Evolutionary conservation across 2,329 filamentous ascomycete species (phyloP).

Genomic region (Bertia moriformis): DNA sequence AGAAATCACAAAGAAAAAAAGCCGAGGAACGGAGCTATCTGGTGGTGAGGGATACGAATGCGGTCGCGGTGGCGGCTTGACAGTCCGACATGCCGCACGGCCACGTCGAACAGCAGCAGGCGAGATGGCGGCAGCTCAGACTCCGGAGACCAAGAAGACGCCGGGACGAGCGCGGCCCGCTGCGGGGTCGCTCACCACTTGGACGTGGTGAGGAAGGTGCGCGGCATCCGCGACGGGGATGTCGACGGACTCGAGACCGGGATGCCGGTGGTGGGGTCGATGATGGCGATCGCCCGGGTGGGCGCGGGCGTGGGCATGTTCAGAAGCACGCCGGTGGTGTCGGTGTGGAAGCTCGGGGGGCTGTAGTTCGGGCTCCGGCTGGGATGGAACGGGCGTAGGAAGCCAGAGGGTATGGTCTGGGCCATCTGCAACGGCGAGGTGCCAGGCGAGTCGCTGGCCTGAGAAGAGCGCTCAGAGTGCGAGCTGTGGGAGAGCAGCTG

Average conservation of each 20-base stretch:
- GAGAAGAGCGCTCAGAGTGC: background rate
- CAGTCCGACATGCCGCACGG: too few species aligned
- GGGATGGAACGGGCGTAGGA: background rate
- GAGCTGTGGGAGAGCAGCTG: background rate
- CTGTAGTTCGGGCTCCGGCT: background rate
- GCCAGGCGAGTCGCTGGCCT: background rate
- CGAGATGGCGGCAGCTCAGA: too few species aligned
- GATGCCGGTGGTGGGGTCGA: background rate
- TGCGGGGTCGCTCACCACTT: background rate
- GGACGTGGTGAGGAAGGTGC: background rate
- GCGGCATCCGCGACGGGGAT: background rate
- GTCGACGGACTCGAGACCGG: background rate
- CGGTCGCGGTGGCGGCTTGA: too few species aligned
- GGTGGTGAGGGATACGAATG: too few species aligned
- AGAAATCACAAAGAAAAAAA: too few species aligned
- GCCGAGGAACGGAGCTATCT: too few species aligned
- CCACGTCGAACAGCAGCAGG: too few species aligned
- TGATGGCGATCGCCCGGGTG: background rate
- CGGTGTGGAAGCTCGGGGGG: background rate
- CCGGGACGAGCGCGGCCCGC: too few species aligned
- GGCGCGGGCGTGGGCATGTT: background rate
- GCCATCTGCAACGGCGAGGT: background rate
- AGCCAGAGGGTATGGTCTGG: background rate
- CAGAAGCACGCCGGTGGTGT: background rate
- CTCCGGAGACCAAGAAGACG: too few species aligned